These are phyloP conservation scores for Deuterostichococcus epilithicus DNA, from an alignment of 139 green algal genomes.

Conservation along the genomic window DNA sequence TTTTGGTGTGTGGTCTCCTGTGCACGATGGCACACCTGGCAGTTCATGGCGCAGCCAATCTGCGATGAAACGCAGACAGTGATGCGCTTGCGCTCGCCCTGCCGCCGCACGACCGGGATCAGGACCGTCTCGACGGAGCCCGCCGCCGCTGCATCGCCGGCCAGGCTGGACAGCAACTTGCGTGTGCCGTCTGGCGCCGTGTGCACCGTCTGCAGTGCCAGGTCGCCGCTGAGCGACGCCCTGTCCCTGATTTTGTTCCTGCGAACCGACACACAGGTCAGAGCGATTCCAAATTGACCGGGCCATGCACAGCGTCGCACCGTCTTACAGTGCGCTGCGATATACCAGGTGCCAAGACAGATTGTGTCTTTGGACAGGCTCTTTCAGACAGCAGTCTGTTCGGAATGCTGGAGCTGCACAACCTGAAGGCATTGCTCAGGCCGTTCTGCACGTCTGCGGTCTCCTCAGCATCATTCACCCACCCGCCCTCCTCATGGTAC, in stretches of 20 bases:
- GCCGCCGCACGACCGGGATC: conserved; percentile 60
- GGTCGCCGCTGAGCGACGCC: conserved; percentile 53
- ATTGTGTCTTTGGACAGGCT: neutral
- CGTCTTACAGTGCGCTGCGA: neutral
- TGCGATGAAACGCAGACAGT: conserved; percentile 76
- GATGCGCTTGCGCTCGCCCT: conserved; percentile 38
- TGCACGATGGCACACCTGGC: too few relatives aligned
- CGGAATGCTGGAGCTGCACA: neutral
- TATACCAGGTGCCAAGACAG: neutral
- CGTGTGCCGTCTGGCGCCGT: conserved; percentile 61
- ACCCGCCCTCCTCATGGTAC: conserved; percentile 61
- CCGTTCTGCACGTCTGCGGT: conserved; percentile 45
- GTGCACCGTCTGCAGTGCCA: conserved; percentile 54
- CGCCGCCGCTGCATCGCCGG: conserved; percentile 21
- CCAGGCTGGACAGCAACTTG: conserved; percentile 75
- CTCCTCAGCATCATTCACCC: conserved; percentile 46
- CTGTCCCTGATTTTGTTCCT: conserved; percentile 28
- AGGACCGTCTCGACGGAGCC: conserved; percentile 71
- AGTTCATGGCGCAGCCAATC: conserved; percentile 78
- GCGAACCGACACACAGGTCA: neutral
- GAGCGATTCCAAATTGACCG: neutral
- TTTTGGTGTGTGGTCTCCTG: too few relatives aligned
- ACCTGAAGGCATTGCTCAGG: conserved; percentile 48
- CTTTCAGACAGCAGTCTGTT: neutral
- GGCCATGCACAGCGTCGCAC: neutral